Conservation (phyloP, 768 basidiomycete species). For the Boletus pseudopeckii region DNA sequence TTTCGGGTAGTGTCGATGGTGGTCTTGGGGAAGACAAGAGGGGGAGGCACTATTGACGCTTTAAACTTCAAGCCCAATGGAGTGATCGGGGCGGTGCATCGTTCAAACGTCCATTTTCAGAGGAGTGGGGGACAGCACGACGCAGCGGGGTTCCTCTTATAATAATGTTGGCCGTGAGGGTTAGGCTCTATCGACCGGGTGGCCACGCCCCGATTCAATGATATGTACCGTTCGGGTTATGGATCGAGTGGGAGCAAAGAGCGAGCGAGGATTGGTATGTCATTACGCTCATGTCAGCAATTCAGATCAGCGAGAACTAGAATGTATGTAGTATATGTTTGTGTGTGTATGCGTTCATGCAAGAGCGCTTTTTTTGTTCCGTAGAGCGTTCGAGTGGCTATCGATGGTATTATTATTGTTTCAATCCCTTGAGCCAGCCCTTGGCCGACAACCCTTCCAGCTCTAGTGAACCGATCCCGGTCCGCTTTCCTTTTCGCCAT, state of each 20-base stretch:
- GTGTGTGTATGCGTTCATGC: neutral
- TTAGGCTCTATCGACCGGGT: neutral
- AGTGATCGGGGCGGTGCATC: neutral
- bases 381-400: too few relatives aligned
- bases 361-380: neutral
- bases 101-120: neutral
- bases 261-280: neutral
- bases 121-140: neutral
- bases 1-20: too few relatives aligned
- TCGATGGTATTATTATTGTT: slow-evolving; percentile 1
- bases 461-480: slow-evolving; percentile 26
- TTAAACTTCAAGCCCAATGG: neutral
- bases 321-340: neutral
- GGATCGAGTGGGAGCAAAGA: neutral
- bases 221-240: too few relatives aligned
- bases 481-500: slow-evolving; percentile 42
- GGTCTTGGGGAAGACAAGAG: neutral
- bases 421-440: slow-evolving; percentile 33
- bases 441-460: slow-evolving; percentile 26
- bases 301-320: too few relatives aligned
- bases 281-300: neutral
- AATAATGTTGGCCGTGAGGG: neutral
- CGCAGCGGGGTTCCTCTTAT: neutral
- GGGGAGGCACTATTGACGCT: too few relatives aligned
- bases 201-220: too few relatives aligned